Base-by-base conservation (phyloP, 2,329 filamentous ascomycete genomes). In the Tricladium varicosporioides region DNA sequence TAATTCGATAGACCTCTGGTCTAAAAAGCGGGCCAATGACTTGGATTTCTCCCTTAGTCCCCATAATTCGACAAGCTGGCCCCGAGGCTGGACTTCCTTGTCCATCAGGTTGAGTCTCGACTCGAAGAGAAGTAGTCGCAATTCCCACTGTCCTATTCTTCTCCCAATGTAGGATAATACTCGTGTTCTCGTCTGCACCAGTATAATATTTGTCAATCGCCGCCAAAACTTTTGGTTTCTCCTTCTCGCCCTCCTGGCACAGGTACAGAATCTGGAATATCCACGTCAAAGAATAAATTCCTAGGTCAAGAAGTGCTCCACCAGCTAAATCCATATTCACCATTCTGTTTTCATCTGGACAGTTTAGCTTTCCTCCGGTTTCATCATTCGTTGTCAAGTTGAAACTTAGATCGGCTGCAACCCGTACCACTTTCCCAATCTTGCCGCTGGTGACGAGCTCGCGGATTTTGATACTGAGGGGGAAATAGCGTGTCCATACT, bases 401-500 rank as follows among this genome's bases (percentile, higher is more conserved):
- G 56, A 82, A 76, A 69, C 68, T 78, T 1, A 72, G 51, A 60
- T 74, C 72, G 1, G 73, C 67, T 13, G 67, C 54, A 4, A 74
- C 71, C 5, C 77, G 78, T 36, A 74, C 76, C 22, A 80, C 76
- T 36, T 73, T 72, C 0, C 77, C 77, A 22, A 74, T 72, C 47
- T 66, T 68, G 1, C 69, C 70, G 1, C 56, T 58, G 1, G 56
- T 65, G 2, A 73, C 68, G 57, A 85, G 70, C 60, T 87, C 79
- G 15, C 82, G 71, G 13, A 85, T 75, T 49, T 83, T 79, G 58
- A 85, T 77, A 48, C 80, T 85, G 1, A 89, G 68, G 0, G 87
- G 87, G 74, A 89, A 88, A 70, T 85, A 89, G 31, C 87, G 75
- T 13, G 86, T 89, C 86, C 86, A 89, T 5, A 88, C 84, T 5